Evolutionary conservation across 139 green algal genomes (phyloP).

Genomic region (Bryopsis sp.): DNA sequence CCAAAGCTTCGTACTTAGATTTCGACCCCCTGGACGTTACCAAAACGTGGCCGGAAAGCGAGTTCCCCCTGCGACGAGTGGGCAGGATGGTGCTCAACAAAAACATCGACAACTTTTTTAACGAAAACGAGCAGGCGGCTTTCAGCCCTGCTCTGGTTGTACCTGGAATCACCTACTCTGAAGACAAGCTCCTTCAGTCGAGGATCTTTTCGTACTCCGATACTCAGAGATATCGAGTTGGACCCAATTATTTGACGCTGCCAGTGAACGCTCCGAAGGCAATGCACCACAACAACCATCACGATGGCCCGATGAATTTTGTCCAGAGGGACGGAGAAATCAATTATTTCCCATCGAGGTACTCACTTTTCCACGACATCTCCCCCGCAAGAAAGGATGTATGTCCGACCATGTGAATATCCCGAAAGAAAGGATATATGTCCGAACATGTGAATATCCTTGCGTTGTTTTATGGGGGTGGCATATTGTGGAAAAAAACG

Average conservation of each 20-base stretch:
- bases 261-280: constrained; percentile 59
- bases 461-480: no score
- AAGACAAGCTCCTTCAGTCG: constrained; percentile 63
- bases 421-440: no score
- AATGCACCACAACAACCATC: constrained; percentile 42
- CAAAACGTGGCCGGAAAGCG: constrained; percentile 76
- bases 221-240: constrained; percentile 72
- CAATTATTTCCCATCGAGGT: constrained; percentile 21
- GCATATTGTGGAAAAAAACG: no score
- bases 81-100: constrained; percentile 76
- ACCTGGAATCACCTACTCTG: constrained; percentile 62
- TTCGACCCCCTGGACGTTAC: constrained; percentile 82
- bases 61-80: constrained; percentile 64
- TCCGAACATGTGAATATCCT: no score
- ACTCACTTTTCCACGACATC: no score
- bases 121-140: constrained; percentile 76
- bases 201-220: constrained; percentile 58
- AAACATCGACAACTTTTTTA: constrained; percentile 86
- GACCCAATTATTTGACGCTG: constrained; percentile 76
- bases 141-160: constrained; percentile 73
- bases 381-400: no score
- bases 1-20: constrained; percentile 43
- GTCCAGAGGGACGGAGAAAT: constrained; percentile 29
- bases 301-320: constrained; percentile 29
- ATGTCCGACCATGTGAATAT: no score